Percentiles rank a stretch among this genome's conserved stretches.
These are phyloP conservation scores for Penicillium chermesinum DNA, from an alignment of 495 filamentous ascomycete species.

Conservation along the genomic window DNA sequence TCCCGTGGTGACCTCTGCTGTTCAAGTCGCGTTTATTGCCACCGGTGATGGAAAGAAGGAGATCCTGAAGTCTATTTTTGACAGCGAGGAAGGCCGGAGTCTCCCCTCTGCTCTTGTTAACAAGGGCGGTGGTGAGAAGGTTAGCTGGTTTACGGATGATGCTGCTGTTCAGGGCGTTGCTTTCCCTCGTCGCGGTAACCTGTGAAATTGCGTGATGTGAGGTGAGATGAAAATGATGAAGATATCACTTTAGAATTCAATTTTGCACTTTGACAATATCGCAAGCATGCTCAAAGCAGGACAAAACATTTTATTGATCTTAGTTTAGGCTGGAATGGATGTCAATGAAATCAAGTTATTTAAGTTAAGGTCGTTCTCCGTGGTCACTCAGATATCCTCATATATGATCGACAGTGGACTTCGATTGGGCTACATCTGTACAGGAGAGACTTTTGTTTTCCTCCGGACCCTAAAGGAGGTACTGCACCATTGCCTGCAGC, in stretches of 20 bases:
- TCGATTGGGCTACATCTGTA: too few species aligned
- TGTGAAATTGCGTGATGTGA: too few species aligned
- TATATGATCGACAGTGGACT: too few species aligned
- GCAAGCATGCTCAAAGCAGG: neutral
- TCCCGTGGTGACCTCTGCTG: conserved; percentile 78
- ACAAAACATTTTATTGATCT: neutral
- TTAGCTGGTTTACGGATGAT: conserved; percentile 91
- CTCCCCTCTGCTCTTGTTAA: conserved; percentile 88
- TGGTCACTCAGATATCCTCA: too few species aligned
- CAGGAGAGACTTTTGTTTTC: too few species aligned
- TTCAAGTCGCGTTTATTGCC: conserved; percentile 84
- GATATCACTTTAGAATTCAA: too few species aligned
- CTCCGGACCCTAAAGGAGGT: too few species aligned
- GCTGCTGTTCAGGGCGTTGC: conserved; percentile 76
- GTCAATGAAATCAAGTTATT: neutral
- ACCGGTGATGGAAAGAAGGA: conserved; percentile 87
- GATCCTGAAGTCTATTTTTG: conserved; percentile 87
- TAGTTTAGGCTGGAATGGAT: neutral
- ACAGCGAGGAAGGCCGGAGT: conserved; percentile 63
- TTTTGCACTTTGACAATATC: too few species aligned
- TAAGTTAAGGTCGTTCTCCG: neutral
- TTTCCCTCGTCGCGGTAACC: conserved; percentile 56
- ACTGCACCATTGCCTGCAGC: conserved; percentile 27
- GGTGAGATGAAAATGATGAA: too few species aligned
- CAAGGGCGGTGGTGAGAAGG: conserved; percentile 70